Base-by-base conservation (phyloP, 2,329 filamentous ascomycete species). In the Neonectria neomacrospora region DNA sequence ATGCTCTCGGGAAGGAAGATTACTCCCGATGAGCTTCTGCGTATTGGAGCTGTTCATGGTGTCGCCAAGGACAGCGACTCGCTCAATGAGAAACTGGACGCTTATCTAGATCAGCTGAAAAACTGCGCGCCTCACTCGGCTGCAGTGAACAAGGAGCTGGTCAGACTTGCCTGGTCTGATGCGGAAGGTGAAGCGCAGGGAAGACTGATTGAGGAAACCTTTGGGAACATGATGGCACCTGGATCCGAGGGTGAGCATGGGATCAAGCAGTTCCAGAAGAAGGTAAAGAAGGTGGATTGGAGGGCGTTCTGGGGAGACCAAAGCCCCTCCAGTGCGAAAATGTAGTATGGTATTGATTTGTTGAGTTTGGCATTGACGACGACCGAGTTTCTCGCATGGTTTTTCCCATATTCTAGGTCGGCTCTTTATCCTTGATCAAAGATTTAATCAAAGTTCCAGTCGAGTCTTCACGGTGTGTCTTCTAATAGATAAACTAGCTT, bases 1-100 rank as follows among this genome's bases (percentile, higher is more conserved):
- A 66, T 66, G 63, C 8, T 66, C 1, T 66, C 63, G 1, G 63
- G 60, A 10, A 34, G 63, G 18, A 47, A 63, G 9, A 51, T 66
- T 11, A 22, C 5, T 2, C 45, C 60, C 3, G 55, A 59, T 1
- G 63, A 66, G 32, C 41, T 66, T 1, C 20, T 37, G 1, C 53
- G 59, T 3, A 18, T 58, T 2, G 59, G 59, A 30, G 59, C 54
- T 3, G 32, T 62, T 12, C 59, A 62, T 26, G 28, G 11, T 3
- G 42, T 54, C 12, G 42, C 20, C 3, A 14, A 42, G 8, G 16
- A 26, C 2, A 20, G 22, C 2, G 34, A 57, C 11, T 34, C 37
- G 5, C 10, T 62, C 5, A 11, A 20, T 9, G 5, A 30, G 1
- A 50, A 42, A 22, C 23, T 62, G 2, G 16, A 62, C 3, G 8